Evolutionary conservation across 306 rosid species (phyloP), one percentile per base, ranked within the genome.

Genomic region (Malus asiatica): DNA sequence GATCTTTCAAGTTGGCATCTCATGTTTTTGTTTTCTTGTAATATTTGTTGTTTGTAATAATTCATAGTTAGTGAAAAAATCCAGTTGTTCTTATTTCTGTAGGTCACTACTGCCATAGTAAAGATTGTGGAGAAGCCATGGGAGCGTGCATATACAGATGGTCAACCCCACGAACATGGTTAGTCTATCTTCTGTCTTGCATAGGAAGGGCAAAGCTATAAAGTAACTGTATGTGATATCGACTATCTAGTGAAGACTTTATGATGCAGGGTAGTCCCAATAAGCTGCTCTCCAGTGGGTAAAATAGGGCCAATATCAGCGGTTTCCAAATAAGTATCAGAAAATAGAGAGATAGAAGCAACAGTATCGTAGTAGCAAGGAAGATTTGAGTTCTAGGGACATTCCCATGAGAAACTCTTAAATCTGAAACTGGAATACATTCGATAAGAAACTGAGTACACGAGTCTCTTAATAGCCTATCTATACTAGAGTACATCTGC

Each of bases 81-180:
- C 11, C 42, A 16, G 71, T 63, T 20, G 65, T 70, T 80, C 27
- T 76, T 66, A 23, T 27, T 42, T 70, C 81, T 59, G 76, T 78
- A 92, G 98, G 98, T 95, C 70, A 82, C 91, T 78, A 44, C 91
- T 79, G 91, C 99, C 59, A 83, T 86, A 57, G 89, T 92, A 62
- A 92, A 82, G 61, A 95, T 95, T 71, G 92, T 88, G 78, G 96
- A 92, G 87, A 95, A 90, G 81, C 96, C 99, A 12, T 95, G 99
- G 99, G 97, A 92, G 78, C 97, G 97, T 72, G 86, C 86, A 59
- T 62, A 25, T 71, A 64, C 90, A 60, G 88, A 89, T 77, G 97
- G 97, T 74, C 90, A 88, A 81, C 87, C 85, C 59, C 99, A 95
- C 83, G 74, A 86, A 30, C 99, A 95, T 73, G 96, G 99, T 95